Conservation (phyloP, 2,329 filamentous ascomycete species). For the Aspergillus sp. region DNA sequence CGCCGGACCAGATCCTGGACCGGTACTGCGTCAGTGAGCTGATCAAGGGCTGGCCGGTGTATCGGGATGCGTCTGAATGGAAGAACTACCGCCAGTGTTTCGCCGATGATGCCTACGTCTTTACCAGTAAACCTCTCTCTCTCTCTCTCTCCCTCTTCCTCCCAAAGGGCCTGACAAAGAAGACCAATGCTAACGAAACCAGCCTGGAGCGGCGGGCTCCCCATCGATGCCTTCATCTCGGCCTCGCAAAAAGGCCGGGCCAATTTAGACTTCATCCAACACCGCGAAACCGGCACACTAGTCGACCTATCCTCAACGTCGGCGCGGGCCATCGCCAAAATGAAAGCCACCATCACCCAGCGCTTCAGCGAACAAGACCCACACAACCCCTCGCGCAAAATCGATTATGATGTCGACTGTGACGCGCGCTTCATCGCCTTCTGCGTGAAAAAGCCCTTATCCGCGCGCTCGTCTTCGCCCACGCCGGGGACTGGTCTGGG, state of each 20-base stretch:
- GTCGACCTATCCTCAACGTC: background rate
- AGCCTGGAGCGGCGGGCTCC: background rate
- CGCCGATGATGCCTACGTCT: slow-evolving; percentile 37
- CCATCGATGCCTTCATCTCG: background rate
- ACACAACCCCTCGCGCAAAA: background rate
- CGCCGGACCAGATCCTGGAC: slow-evolving; percentile 34
- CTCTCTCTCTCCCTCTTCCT: background rate
- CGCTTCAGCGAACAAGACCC: background rate
- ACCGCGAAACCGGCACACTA: background rate
- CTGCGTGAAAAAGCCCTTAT: background rate
- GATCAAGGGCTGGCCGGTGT: slow-evolving; percentile 49
- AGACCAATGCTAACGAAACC: background rate
- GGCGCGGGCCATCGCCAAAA: background rate
- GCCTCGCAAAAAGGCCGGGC: background rate
- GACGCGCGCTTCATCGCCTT: background rate
- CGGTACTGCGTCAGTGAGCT: slow-evolving; percentile 43
- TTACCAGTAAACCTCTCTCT: slow-evolving; percentile 35
- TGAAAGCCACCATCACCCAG: slow-evolving; percentile 1
- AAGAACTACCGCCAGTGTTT: slow-evolving; percentile 46
- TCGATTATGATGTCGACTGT: background rate
- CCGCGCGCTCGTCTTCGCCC: background rate
- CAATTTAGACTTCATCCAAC: background rate
- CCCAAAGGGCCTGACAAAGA: background rate
- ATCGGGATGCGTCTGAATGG: slow-evolving; percentile 48
- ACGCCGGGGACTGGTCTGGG: background rate